Base-by-base conservation (phyloP, 2,329 filamentous ascomycete genomes). In the Penicillium sp. region DNA sequence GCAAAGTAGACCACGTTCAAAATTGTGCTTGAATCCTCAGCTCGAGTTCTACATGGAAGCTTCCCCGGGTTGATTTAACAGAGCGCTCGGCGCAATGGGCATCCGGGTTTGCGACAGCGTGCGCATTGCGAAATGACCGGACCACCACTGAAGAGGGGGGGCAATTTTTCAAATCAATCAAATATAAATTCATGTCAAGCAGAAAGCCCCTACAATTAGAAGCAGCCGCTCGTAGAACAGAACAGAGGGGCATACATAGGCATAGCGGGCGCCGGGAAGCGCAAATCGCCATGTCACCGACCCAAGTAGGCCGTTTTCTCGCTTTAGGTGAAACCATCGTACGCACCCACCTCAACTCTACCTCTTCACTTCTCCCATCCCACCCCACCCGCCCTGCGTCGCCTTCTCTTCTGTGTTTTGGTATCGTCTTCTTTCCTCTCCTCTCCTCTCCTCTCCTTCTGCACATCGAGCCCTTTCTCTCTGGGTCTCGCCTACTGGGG, bases 311-410 rank as follows among this genome's bases (percentile, higher is more conserved):
- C 66, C 62, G 60, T 60, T 69, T 68, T 68, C 67, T 70, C 68
- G 67, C 68, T 68, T 71, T 67, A 69, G 67, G 70, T 73, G 70
- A 73, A 73, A 73, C 70, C 68, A 60, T 68, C 66, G 62, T 63
- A 66, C 63, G 55, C 65, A 68, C 64, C 64, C 63, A 67, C 65
- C 58, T 61, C 46, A 52, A 54, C 61, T 42, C 39, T 42, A 46
- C 45, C 41, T 36, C 43, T 51, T 42, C 18, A 21, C 43, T 55
- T 60, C 55, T 64, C 62, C 53, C 54, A 55, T 53, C 48, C 55
- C 46, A 58, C 45, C 42, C 51, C 55, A 46, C 46, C 60, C 57
- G 48, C 53, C 51, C 47, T 46, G n/a, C 21, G 46, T 55, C 59
- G 45, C 51, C 49, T 20, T 51, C 24, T 39, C 33, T 26, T 32